phyloP scores from a whole-genome alignment of 192 early-diverging fungal genomes.

The Ambispora gerdemannii region DNA sequence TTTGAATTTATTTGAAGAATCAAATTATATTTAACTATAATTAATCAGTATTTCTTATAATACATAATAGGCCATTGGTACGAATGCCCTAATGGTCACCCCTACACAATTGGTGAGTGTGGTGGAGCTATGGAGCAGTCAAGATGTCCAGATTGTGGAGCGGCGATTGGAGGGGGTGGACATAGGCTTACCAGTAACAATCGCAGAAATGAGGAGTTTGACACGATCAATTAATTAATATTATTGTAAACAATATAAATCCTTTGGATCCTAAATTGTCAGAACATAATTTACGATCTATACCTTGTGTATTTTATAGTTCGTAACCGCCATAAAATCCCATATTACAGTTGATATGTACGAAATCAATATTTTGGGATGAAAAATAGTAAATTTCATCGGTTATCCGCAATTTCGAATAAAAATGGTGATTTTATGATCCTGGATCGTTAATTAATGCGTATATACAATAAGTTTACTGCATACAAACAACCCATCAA shows the following conservation, averaged over 20 bases:
- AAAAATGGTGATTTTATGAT: too few relatives aligned
- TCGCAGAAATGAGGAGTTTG: background rate
- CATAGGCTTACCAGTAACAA: background rate
- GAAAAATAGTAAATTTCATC: too few relatives aligned
- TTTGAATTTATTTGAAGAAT: background rate
- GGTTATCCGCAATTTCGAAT: too few relatives aligned
- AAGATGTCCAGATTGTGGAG: constrained; percentile 17
- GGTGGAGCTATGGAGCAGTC: background rate
- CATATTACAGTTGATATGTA: too few relatives aligned
- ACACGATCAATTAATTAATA: too few relatives aligned
- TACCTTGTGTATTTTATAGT: too few relatives aligned
- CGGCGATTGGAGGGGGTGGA: background rate
- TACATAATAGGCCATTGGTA: constrained; percentile 14
- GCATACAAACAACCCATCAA: background rate
- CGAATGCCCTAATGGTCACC: constrained; percentile 28
- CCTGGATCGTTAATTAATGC: background rate
- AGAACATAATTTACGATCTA: too few relatives aligned
- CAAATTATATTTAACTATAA: background rate
- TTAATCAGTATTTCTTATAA: background rate
- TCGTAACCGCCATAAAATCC: too few relatives aligned
- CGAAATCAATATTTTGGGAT: too few relatives aligned
- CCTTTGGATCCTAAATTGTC: too few relatives aligned
- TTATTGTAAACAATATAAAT: too few relatives aligned
- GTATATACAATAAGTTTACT: background rate
- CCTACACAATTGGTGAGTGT: constrained; percentile 28